phyloP scores from a whole-genome alignment of 2,329 filamentous ascomycete genomes.

The Diaporthe vexans region DNA sequence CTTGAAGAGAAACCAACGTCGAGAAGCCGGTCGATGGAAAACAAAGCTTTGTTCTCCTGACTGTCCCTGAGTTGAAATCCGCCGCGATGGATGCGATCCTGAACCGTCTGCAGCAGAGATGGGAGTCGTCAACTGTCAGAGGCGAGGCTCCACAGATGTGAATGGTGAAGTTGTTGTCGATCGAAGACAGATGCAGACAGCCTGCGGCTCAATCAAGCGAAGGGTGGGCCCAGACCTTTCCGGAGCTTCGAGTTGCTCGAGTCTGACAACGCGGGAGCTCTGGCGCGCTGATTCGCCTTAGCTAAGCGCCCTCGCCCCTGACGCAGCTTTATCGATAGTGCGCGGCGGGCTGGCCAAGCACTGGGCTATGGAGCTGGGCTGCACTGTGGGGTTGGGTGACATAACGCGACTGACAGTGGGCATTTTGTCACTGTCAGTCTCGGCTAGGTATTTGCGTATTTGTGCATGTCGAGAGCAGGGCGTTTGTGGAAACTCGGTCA shows the following conservation, averaged over 20 bases:
- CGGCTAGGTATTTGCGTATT: background rate
- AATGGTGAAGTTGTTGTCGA: conserved; percentile 23
- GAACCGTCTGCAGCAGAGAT: background rate
- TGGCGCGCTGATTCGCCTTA: conserved; percentile 31
- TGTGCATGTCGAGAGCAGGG: conserved; percentile 14
- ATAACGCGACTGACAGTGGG: conserved; percentile 1
- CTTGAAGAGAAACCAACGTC: background rate
- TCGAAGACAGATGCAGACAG: conserved; percentile 25
- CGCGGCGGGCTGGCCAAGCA: background rate
- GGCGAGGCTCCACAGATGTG: conserved; percentile 12
- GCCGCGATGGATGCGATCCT: conserved; percentile 2
- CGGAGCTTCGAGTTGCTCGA: conserved; percentile 38
- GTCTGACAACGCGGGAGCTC: background rate
- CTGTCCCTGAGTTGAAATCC: background rate
- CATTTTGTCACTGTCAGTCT: background rate
- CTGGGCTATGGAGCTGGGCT: background rate
- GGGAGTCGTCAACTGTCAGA: conserved; percentile 1
- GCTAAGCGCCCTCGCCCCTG: conserved; percentile 30
- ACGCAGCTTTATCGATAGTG: conserved; percentile 33
- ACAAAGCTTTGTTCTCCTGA: background rate
- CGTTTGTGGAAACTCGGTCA: background rate
- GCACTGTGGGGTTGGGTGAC: conserved; percentile 16
- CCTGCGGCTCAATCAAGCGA: conserved; percentile 24
- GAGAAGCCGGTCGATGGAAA: background rate
- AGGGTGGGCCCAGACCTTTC: background rate